These are phyloP conservation scores for Botryosphaeria dothidea DNA, from an alignment of 2,329 filamentous ascomycete genomes.

Conservation along the genomic window DNA sequence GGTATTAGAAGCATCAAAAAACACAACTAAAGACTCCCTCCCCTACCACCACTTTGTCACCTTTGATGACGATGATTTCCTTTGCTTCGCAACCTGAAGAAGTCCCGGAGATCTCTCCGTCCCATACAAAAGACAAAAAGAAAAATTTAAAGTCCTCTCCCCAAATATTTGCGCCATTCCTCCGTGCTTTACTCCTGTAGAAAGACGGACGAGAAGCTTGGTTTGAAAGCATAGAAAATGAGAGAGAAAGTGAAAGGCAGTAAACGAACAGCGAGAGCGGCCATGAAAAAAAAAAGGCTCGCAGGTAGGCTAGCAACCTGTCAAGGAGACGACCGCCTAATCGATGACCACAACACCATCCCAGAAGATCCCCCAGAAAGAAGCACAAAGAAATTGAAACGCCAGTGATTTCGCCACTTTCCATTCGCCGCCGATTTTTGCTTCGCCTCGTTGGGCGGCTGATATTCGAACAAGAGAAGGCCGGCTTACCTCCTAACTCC, in stretches of 20 bases:
- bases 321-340: neutral
- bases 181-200: neutral
- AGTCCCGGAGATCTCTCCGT: no score
- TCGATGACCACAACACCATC: neutral
- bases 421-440: slow-evolving; percentile 1
- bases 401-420: neutral
- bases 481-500: neutral
- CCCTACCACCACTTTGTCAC: no score
- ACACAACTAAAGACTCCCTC: no score
- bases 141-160: neutral
- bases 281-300: neutral
- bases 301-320: neutral
- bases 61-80: no score
- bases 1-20: neutral
- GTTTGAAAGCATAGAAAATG: neutral
- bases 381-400: neutral
- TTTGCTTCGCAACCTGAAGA: no score
- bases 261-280: neutral
- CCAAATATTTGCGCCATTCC: neutral
- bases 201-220: neutral
- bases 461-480: neutral
- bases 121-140: neutral
- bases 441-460: neutral
- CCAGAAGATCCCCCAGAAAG: neutral
- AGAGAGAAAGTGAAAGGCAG: neutral